These are phyloP conservation scores for Calvatia gigantea DNA, from an alignment of 768 basidiomycete species.

Conservation along the genomic window DNA sequence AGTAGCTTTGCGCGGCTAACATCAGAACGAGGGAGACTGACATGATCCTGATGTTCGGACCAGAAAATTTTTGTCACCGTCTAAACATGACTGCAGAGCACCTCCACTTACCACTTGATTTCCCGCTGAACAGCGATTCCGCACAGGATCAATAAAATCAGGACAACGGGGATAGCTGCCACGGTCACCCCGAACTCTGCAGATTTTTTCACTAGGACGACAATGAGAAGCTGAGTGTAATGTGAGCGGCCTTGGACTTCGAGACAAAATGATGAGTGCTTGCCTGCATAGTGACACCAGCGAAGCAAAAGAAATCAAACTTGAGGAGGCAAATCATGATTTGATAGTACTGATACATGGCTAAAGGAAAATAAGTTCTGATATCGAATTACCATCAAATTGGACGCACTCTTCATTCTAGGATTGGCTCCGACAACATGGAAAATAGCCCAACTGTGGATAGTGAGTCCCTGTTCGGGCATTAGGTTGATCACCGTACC, in stretches of 20 bases:
- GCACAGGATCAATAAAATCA: constrained; percentile 61
- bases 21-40: constrained; percentile 66
- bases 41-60: constrained; percentile 57
- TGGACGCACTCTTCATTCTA: constrained; percentile 68
- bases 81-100: not conserved
- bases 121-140: constrained; percentile 74
- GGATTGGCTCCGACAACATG: constrained; percentile 86
- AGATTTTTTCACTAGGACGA: constrained; percentile 60
- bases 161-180: constrained; percentile 77
- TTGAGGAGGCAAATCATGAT: constrained; percentile 85
- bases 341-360: constrained; percentile 88
- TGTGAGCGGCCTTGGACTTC: not conserved
- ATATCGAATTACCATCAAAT: not conserved
- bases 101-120: constrained; percentile 65
- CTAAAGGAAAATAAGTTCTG: constrained; percentile 33
- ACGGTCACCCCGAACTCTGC: constrained; percentile 83
- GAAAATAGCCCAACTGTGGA: constrained; percentile 80
- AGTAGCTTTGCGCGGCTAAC: constrained; percentile 74
- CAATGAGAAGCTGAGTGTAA: constrained; percentile 65
- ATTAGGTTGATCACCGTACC: constrained; percentile 43
- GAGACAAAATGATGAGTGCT: not conserved
- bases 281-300: constrained; percentile 87
- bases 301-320: constrained; percentile 87
- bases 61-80: constrained; percentile 2
- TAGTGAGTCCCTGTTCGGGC: constrained; percentile 2